Evolutionary conservation across 192 early-diverging fungal species (phyloP).

Genomic region (Diversispora eburnea): DNA sequence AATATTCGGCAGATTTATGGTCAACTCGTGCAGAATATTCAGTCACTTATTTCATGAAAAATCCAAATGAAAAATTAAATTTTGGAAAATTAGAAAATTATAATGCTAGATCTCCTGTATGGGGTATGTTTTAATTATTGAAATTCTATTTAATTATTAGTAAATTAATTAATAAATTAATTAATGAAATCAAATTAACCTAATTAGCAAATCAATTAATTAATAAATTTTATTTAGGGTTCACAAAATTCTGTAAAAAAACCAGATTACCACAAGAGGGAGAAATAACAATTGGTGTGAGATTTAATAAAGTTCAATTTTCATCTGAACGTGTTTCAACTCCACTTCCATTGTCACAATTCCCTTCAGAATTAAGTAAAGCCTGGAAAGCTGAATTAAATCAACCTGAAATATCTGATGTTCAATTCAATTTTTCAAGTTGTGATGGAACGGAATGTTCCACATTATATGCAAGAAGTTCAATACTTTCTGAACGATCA

Average conservation of each 20-base stretch:
- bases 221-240: neutral
- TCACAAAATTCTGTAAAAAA: slow-evolving; percentile 2
- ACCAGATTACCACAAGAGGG: slow-evolving; percentile 3
- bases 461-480: neutral
- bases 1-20: slow-evolving; percentile 6
- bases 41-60: slow-evolving; percentile 9
- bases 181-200: too few relatives aligned
- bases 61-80: slow-evolving; percentile 1
- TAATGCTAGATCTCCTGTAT: neutral
- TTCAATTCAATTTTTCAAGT: slow-evolving; percentile 12
- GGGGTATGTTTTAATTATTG: neutral
- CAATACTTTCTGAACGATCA: slow-evolving; percentile 17
- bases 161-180: too few relatives aligned
- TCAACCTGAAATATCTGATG: slow-evolving; percentile 17
- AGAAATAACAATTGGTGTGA: slow-evolving; percentile 18
- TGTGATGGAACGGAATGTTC: neutral
- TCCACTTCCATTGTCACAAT: neutral
- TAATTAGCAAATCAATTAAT: neutral
- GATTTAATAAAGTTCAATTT: slow-evolving; percentile 12
- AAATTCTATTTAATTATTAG: neutral
- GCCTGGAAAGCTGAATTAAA: slow-evolving; percentile 12
- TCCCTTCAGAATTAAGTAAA: slow-evolving; percentile 16
- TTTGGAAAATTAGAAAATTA: slow-evolving; percentile 19
- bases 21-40: neutral
- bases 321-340: neutral